Evolutionary conservation across 805 yeast genomes (phyloP).

Genomic region (Cyberlindnera saturnus): DNA sequence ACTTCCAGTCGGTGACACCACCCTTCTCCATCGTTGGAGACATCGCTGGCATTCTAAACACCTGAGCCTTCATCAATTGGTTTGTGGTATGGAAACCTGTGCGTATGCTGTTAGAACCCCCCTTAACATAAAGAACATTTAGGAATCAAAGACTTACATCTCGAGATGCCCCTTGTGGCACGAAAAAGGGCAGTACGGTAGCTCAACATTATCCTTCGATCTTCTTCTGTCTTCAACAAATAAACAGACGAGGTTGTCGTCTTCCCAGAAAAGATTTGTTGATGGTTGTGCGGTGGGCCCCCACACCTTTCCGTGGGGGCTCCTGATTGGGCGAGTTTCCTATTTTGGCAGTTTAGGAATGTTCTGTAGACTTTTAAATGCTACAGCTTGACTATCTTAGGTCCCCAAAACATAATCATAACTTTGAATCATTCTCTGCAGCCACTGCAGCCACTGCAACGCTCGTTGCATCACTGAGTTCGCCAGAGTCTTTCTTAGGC

Average conservation of each 20-base stretch:
- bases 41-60: slow-evolving; percentile 96
- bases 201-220: slow-evolving; percentile 8
- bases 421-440: too few species aligned
- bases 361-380: too few species aligned
- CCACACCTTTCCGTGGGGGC: too few species aligned
- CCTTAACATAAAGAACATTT: neutral
- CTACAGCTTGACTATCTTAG: too few species aligned
- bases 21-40: slow-evolving; percentile 98
- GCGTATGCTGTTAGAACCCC: slow-evolving; percentile 1
- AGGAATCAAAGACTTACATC: slow-evolving; percentile 4
- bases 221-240: too few species aligned
- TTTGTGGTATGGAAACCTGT: slow-evolving; percentile 22
- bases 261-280: too few species aligned
- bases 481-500: slow-evolving; percentile 9
- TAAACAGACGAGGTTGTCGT: too few species aligned
- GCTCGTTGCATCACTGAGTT: too few species aligned
- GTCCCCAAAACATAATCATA: too few species aligned
- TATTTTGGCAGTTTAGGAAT: neutral
- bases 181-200: neutral
- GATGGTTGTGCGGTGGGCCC: too few species aligned
- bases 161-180: neutral
- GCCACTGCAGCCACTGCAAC: too few species aligned
- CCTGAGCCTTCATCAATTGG: slow-evolving; percentile 24
- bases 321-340: neutral
- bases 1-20: slow-evolving; percentile 85